Evolutionary conservation across 805 yeast genomes (phyloP).

Genomic region (Lipomyces japonicus): DNA sequence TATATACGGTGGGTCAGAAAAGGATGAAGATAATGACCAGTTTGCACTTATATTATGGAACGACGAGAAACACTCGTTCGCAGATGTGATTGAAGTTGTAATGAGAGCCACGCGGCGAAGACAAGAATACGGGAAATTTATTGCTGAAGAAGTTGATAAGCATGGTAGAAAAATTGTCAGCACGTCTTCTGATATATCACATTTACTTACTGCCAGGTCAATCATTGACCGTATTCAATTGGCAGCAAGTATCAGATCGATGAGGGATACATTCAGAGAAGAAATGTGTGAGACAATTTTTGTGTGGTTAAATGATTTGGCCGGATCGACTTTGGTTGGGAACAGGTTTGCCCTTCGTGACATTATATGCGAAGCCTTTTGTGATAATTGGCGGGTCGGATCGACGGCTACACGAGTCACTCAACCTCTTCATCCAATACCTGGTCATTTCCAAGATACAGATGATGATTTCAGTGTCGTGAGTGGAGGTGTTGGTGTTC

Average conservation of each 20-base stretch:
- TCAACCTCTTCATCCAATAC: slow-evolving; percentile 16
- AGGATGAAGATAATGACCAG: slow-evolving; percentile 17
- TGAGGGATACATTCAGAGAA: slow-evolving; percentile 70
- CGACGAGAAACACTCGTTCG: slow-evolving; percentile 70
- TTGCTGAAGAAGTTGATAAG: slow-evolving; percentile 57
- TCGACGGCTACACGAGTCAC: slow-evolving; percentile 30
- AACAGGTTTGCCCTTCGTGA: slow-evolving; percentile 48
- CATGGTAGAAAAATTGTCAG: slow-evolving; percentile 69
- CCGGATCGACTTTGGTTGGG: slow-evolving; percentile 52
- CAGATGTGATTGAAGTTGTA: slow-evolving; percentile 68
- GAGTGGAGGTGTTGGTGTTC: not conserved
- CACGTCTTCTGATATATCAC: slow-evolving; percentile 50
- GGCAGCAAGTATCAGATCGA: slow-evolving; percentile 59
- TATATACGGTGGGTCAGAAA: slow-evolving; percentile 45
- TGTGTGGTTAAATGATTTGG: slow-evolving; percentile 59
- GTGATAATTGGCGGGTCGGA: slow-evolving; percentile 62
- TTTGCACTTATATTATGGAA: slow-evolving; percentile 57
- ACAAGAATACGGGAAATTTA: slow-evolving; percentile 65
- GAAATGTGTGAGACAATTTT: slow-evolving; percentile 73
- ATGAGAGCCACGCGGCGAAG: slow-evolving; percentile 61
- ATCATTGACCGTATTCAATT: slow-evolving; percentile 60
- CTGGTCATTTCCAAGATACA: slow-evolving; percentile 40
- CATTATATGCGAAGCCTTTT: slow-evolving; percentile 54
- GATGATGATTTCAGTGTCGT: slow-evolving; percentile 38
- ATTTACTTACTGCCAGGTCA: slow-evolving; percentile 53